Evolutionary conservation across 805 yeast genomes (phyloP), one percentile per base, ranked within the genome.

Genomic region (Ogataea paradorogensis): DNA sequence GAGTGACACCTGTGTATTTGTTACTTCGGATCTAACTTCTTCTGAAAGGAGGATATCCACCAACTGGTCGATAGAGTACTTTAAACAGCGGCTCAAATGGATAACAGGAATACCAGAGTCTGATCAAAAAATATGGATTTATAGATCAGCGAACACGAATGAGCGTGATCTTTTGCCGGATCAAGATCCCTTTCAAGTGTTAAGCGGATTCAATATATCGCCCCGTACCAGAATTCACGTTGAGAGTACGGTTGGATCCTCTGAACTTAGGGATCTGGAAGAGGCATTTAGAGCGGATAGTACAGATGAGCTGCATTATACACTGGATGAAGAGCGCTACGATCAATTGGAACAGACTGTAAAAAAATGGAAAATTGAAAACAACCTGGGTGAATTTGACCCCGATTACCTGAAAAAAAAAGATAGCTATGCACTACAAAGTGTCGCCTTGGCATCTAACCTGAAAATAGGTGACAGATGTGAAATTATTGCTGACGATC

Each of bases 101-200:
- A 76, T 85, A 45, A 84, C 95, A 0, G 96, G 96, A 2, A 74
- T 87, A 20, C 77, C 80, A 4, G 82, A 86, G 3, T 45, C 53
- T 10, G 64, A 58, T 43, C 95, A 82, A 54, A 63, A 62, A 11
- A 54, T 81, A 11, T 69, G 68, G 40, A 59, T 76, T 26, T 78
- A 75, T 50, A 63, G 66, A 7, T 51, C 61, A 3, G 56, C 67
- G 6, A 55, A 62, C 30, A 62, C 73, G 45, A 61, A 62, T 51
- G 70, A 64, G 35, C 55, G 57, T 57, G 33, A 45, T 23, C 58
- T 60, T 42, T 40, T 62, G 56, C 39, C 21, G 9, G 34, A 27
- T 2, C 15, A 55, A 8, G 55, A 50, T 2, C 13, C 23, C 6
- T 13, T 15, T 11, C 45, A 56, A 22, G 29, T 26, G 2, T 55